Evolutionary conservation across 257 asterid genomes (phyloP).

Genomic region (Penstemon eatonii): DNA sequence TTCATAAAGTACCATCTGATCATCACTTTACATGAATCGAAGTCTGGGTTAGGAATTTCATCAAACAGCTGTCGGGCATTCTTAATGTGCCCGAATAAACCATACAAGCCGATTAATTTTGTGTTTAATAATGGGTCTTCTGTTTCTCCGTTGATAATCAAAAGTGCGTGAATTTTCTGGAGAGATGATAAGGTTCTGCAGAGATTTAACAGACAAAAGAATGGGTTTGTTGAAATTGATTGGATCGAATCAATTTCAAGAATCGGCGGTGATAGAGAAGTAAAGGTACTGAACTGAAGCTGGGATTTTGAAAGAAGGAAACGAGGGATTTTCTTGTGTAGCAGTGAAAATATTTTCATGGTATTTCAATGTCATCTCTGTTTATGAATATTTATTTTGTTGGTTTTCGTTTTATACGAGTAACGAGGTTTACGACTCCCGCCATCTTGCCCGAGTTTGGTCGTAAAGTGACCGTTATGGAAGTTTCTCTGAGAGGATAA

Average conservation of each 20-base stretch:
- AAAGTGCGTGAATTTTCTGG: slow-evolving; percentile 47
- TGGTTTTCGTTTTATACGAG: neutral
- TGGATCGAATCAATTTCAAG: slow-evolving; percentile 36
- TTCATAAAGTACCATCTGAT: slow-evolving; percentile 68
- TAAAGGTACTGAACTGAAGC: slow-evolving; percentile 24
- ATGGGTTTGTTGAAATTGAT: slow-evolving; percentile 46
- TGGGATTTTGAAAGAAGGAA: slow-evolving; percentile 22
- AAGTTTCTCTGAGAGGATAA: slow-evolving; percentile 18
- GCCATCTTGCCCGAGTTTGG: slow-evolving; percentile 23
- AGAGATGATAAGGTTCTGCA: slow-evolving; percentile 48
- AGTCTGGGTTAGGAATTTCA: slow-evolving; percentile 54
- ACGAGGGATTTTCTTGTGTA: slow-evolving; percentile 22
- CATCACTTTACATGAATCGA: slow-evolving; percentile 51
- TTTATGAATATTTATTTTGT: neutral
- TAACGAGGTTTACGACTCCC: slow-evolving; percentile 27
- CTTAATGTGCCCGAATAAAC: slow-evolving; percentile 38
- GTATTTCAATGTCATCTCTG: slow-evolving; percentile 27
- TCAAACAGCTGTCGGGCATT: slow-evolving; percentile 61
- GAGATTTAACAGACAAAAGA: slow-evolving; percentile 40
- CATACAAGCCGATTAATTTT: slow-evolving; percentile 48
- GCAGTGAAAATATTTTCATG: slow-evolving; percentile 29
- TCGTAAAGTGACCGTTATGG: slow-evolving; percentile 2
- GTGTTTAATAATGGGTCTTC: slow-evolving; percentile 31
- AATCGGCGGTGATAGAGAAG: slow-evolving; percentile 25
- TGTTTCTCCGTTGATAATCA: slow-evolving; percentile 45